These are phyloP conservation scores for Diutina siamensis DNA, from an alignment of 1,139 yeast species.

Conservation along the genomic window DNA sequence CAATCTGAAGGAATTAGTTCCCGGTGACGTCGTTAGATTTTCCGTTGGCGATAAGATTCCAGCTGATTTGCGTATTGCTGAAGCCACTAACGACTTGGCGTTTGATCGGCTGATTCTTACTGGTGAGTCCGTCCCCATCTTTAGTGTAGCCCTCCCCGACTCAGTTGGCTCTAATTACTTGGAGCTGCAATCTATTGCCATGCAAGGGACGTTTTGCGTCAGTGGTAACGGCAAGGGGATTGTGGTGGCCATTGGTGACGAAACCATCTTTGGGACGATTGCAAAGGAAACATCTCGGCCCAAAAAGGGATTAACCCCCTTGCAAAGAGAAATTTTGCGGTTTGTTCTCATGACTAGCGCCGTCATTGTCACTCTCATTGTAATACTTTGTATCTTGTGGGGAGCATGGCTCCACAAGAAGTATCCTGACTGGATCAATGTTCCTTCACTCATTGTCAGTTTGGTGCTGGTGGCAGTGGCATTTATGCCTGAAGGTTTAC, in stretches of 20 bases:
- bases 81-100: constrained; percentile 17
- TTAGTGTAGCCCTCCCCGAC: constrained; percentile 14
- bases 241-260: constrained; percentile 22
- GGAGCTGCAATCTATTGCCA: constrained; percentile 29
- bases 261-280: constrained; percentile 23
- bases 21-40: constrained; percentile 20
- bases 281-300: constrained; percentile 22
- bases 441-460: constrained; percentile 21
- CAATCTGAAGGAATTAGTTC: constrained; percentile 18
- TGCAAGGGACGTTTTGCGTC: constrained; percentile 35
- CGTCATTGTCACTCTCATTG: constrained; percentile 16
- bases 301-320: constrained; percentile 20
- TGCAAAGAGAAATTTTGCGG: constrained; percentile 21
- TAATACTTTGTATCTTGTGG: constrained; percentile 27
- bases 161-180: constrained; percentile 25
- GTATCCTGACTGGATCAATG: constrained; percentile 24
- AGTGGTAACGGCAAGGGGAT: constrained; percentile 22
- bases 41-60: constrained; percentile 20
- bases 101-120: constrained; percentile 27
- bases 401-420: constrained; percentile 27
- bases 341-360: constrained; percentile 16
- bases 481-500: constrained; percentile 27
- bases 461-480: constrained; percentile 24
- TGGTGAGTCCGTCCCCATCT: constrained; percentile 23
- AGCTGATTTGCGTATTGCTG: constrained; percentile 21